phyloP scores from a whole-genome alignment of 805 yeast genomes.

The Grigorovia humatica region DNA sequence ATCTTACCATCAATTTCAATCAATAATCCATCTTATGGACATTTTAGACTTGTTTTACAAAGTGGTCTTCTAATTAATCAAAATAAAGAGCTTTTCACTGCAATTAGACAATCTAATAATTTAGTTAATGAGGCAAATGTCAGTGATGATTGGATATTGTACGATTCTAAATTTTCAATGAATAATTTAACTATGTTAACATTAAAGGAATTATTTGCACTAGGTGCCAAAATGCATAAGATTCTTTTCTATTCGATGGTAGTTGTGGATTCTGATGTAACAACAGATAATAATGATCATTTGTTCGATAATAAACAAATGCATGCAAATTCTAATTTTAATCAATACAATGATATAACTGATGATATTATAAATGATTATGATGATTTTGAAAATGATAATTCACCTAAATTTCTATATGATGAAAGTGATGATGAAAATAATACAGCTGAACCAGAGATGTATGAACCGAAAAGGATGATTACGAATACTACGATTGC shows the following conservation, averaged over 20 bases:
- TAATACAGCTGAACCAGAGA: slow-evolving; percentile 7
- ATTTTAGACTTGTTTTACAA: slow-evolving; percentile 27
- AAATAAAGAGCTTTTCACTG: slow-evolving; percentile 22
- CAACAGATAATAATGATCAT: not conserved
- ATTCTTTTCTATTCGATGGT: slow-evolving; percentile 17
- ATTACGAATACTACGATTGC: slow-evolving; percentile 19
- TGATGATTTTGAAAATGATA: slow-evolving; percentile 1
- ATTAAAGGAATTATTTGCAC: slow-evolving; percentile 10
- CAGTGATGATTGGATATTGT: slow-evolving; percentile 34
- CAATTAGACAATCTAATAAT: slow-evolving; percentile 27
- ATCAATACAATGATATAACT: not conserved
- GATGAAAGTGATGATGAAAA: slow-evolving; percentile 10
- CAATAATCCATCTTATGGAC: slow-evolving; percentile 18
- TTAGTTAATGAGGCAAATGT: slow-evolving; percentile 22
- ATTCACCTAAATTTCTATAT: slow-evolving; percentile 1
- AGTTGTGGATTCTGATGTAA: slow-evolving; percentile 1
- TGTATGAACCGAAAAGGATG: slow-evolving; percentile 18
- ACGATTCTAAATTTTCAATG: slow-evolving; percentile 32
- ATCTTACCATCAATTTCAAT: slow-evolving; percentile 27
- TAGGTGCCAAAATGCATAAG: slow-evolving; percentile 8
- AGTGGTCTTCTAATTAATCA: slow-evolving; percentile 22
- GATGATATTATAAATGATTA: slow-evolving; percentile 1
- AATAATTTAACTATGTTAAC: slow-evolving; percentile 23
- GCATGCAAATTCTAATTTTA: not conserved
- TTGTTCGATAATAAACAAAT: not conserved